These are phyloP conservation scores for Lodderomyces theae DNA, from an alignment of 1,139 yeast species.

Conservation along the genomic window DNA sequence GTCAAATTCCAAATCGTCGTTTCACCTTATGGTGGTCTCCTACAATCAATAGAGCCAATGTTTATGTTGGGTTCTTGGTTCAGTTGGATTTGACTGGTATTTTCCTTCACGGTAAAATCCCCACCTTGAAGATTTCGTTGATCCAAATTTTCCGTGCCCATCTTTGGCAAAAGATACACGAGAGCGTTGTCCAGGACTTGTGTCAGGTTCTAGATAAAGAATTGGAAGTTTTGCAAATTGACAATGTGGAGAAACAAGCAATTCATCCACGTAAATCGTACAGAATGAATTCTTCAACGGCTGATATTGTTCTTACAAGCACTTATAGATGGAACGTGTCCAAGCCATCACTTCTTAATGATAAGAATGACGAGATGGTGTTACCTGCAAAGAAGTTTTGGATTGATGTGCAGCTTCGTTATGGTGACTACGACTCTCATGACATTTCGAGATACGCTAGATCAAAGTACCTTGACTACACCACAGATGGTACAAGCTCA, in stretches of 20 bases:
- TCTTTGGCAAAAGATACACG: constrained; percentile 98
- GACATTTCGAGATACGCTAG: constrained; percentile 93
- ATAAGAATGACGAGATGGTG: constrained; percentile 51
- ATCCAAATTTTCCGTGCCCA: constrained; percentile 98
- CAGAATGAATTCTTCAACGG: constrained; percentile 94
- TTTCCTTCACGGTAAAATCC: constrained; percentile 95
- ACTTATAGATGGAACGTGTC: constrained; percentile 83
- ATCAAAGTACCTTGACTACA: constrained; percentile 89
- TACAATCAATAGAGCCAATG: constrained; percentile 95
- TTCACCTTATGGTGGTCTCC: constrained; percentile 99
- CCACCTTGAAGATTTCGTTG: constrained; percentile 90
- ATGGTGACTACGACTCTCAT: constrained; percentile 97
- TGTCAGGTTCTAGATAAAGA: constrained; percentile 92
- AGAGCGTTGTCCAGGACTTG: constrained; percentile 86
- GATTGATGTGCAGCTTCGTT: constrained; percentile 92
- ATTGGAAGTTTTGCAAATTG: constrained; percentile 78
- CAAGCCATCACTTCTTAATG: constrained; percentile 74
- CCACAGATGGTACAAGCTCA: constrained; percentile 77
- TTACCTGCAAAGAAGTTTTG: constrained; percentile 75
- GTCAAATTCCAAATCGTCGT: constrained; percentile 96
- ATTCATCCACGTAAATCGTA: constrained; percentile 97
- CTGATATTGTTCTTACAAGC: constrained; percentile 80
- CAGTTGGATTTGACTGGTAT: constrained; percentile 97
- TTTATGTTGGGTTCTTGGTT: constrained; percentile 94
- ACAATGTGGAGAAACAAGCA: constrained; percentile 83